Base-by-base conservation (phyloP, 2,329 filamentous ascomycete genomes). In the Alternaria consortialis region DNA sequence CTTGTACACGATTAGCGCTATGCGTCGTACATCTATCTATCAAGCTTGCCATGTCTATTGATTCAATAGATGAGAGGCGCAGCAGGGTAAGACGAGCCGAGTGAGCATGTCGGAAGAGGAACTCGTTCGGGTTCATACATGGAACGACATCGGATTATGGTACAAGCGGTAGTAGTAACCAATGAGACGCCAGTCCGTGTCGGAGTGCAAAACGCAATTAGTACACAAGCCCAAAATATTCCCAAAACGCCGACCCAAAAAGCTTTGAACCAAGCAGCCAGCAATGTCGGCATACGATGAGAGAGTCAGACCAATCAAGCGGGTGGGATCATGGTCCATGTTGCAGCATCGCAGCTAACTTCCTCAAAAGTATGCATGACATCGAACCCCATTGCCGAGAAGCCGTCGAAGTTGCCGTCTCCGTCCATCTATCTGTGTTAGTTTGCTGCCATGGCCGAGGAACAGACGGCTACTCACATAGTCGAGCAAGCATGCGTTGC, bases 311-410 rank as follows among this genome's bases (percentile, higher is more conserved):
- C 31, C 31, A 42, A 52, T 56, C 43, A 63, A 23, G 77, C 75
- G n/a, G 82, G 76, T 56, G 83, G 81, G 70, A 85, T 83, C 80
- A 85, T 82, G 2, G 82, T 86, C 86, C 86, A 89, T 7, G 85
- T 87, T 51, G 85, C 83, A 44, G 86, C 86, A 75, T 90, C 87
- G 71, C 86, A 89, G 61, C 88, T 91, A 54, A 95, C 86, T 77
- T 96, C 91, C 71, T 97, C 92, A 77, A 93, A 96, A 40, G 86
- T 89, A 79, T 94, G 90, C 64, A 93, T 80, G 44, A 91, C 86
- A 65, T 88, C 88, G 73, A 96, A 96, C 1, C 92, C 92, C 90
- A 96, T 92, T 0, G 87, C 88, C 56, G 89, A 84, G 60, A 96
- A 81, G 36, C 89, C 88, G 76, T 95, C 92, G 65, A 88, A 87